phyloP scores from a whole-genome alignment of 805 yeast genomes.

The Ogataea ramenticola region DNA sequence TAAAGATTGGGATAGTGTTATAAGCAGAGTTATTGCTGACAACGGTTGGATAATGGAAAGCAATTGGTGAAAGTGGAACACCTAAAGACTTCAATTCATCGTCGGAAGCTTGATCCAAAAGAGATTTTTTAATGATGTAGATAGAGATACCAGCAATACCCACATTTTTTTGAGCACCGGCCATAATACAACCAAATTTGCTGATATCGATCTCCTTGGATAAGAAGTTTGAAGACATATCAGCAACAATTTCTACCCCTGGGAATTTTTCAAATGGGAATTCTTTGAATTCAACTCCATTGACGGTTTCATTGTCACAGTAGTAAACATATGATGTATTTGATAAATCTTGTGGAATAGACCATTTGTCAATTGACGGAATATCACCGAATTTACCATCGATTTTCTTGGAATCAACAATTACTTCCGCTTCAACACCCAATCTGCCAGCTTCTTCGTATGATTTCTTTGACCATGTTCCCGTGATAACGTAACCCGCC shows the following conservation, averaged over 20 bases:
- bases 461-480: constrained; percentile 90
- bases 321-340: constrained; percentile 79
- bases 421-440: constrained; percentile 65
- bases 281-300: constrained; percentile 74
- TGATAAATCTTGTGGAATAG: constrained; percentile 44
- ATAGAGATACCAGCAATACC: constrained; percentile 95
- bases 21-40: constrained; percentile 88
- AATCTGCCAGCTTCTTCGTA: constrained; percentile 80
- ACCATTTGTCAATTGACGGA: constrained; percentile 63
- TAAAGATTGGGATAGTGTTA: constrained; percentile 92
- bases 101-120: constrained; percentile 61
- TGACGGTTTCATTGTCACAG: constrained; percentile 96
- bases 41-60: constrained; percentile 79
- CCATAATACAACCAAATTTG: constrained; percentile 84
- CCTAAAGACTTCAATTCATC: constrained; percentile 50
- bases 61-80: constrained; percentile 83
- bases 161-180: constrained; percentile 97
- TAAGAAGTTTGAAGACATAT: constrained; percentile 88
- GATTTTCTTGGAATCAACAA: constrained; percentile 55
- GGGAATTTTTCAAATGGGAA: constrained; percentile 50
- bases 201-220: constrained; percentile 75
- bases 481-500: constrained; percentile 85
- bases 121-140: constrained; percentile 78
- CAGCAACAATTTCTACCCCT: constrained; percentile 81
- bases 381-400: constrained; percentile 58